Evolutionary conservation across 768 basidiomycete species (phyloP), one percentile per base, ranked within the genome.

Genomic region (Tulasnella sp.): DNA sequence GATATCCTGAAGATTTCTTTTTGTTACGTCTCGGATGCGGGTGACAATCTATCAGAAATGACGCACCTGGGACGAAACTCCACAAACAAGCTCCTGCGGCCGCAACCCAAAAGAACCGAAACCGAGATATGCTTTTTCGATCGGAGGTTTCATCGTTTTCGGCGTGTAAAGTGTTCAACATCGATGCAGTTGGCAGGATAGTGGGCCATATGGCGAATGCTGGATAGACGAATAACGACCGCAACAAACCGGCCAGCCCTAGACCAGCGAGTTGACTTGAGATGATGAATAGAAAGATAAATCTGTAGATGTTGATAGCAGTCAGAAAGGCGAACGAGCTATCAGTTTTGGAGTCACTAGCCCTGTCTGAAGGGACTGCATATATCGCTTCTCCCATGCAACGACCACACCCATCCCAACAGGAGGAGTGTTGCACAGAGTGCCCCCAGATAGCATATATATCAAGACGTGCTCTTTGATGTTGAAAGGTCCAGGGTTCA

Each of bases 141-240:
- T 74, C 75, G 7, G 68, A 70, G 14, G 73, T 86, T 72, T 91
- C 93, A 71, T 97, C 94, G 2, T 52, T 26, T 77, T 97, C 96
- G 7, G 97, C 97, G 77, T 99, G 97, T 5, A 98, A 82, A 7
- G 96, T 96, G 79, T 99, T 99, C 78, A 99, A 84, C 62, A 97
- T 80, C 19, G 97, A 95, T 76, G 94, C 95, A 7, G 89, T 88
- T 71, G 97, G 90, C 44, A 99, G 84, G 78, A 96, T 96, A 80
- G 92, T 89, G 7, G 97, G 97, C 97, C 97, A 99, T 44, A 98
- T 91, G 92, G 98, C 94, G 76, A 90, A 91, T 7, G 95, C 96
- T 0, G 97, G 97, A 91, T 91, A 95, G 0, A 98, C 94, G 77
- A 98, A 83, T 80, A 98, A 95, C 36, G 94, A 84, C 44, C 95